Conservation (phyloP, 192 early-diverging fungal genomes). For the Coemansia sp. region DNA sequence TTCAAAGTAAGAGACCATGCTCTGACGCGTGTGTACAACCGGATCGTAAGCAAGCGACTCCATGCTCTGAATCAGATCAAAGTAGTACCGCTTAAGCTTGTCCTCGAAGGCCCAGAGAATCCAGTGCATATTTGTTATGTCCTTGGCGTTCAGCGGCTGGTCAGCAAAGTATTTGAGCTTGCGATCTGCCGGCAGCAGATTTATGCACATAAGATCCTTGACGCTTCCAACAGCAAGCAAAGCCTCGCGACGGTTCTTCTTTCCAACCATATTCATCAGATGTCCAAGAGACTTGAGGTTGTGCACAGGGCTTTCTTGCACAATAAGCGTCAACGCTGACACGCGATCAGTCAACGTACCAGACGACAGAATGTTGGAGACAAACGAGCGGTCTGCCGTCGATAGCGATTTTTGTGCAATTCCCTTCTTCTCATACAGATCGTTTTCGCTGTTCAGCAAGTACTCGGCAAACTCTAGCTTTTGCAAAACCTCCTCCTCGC, state of each 20-base stretch:
- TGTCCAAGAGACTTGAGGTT: conserved; percentile 67
- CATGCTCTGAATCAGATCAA: conserved; percentile 84
- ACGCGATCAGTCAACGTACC: conserved; percentile 94
- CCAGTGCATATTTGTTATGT: conserved; percentile 71
- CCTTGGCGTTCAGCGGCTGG: conserved; percentile 65
- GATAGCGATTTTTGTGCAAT: conserved; percentile 59
- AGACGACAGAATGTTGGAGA: conserved; percentile 81
- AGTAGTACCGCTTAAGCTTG: conserved; percentile 85
- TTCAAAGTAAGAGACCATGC: conserved; percentile 72
- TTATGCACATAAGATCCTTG: conserved; percentile 84
- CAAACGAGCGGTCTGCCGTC: conserved; percentile 81
- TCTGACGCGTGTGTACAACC: conserved; percentile 78
- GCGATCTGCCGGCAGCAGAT: conserved; percentile 75
- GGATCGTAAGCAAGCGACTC: conserved; percentile 88
- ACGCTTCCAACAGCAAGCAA: conserved; percentile 81
- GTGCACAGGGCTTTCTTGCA: conserved; percentile 92
- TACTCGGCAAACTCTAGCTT: conserved; percentile 58
- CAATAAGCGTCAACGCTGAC: conserved; percentile 86
- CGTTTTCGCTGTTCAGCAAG: conserved; percentile 68
- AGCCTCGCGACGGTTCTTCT: conserved; percentile 88
- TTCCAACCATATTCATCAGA: conserved; percentile 82
- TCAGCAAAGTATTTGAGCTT: conserved; percentile 95
- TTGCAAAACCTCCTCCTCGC: conserved; percentile 40
- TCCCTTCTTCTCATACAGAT: conserved; percentile 55
- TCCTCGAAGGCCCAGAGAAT: conserved; percentile 95